Conservation (phyloP, 2,329 filamentous ascomycete genomes). For the Cordyceps sp. region DNA sequence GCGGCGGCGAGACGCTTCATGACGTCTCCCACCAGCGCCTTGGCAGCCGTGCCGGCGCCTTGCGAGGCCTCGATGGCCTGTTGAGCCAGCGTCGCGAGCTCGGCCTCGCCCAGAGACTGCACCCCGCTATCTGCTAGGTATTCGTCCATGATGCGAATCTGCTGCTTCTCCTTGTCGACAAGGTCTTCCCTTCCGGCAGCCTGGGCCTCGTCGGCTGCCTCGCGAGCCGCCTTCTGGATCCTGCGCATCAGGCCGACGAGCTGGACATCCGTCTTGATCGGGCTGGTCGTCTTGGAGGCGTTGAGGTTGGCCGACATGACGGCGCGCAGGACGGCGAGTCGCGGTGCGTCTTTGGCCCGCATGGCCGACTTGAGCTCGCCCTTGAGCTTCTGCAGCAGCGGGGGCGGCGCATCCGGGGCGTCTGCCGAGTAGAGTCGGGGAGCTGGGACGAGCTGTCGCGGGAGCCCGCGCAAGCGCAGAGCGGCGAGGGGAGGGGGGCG, state of each 20-base stretch:
- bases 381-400: conserved; percentile 34
- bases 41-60: conserved; percentile 24
- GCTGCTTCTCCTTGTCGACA: conserved; percentile 50
- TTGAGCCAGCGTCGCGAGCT: conserved; percentile 37
- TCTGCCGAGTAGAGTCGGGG: conserved; percentile 15
- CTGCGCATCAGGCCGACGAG: conserved; percentile 52
- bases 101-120: conserved; percentile 37
- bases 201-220: conserved; percentile 47
- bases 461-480: too few species aligned
- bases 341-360: conserved; percentile 45
- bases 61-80: conserved; percentile 33
- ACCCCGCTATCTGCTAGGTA: conserved; percentile 45
- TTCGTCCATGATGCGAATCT: conserved; percentile 47
- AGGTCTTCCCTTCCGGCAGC: conserved; percentile 49
- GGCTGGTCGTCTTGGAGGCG: conserved; percentile 53
- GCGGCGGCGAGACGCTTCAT: conserved; percentile 42
- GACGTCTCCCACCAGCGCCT: conserved; percentile 38
- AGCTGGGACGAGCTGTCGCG: not conserved
- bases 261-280: conserved; percentile 54
- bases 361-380: conserved; percentile 49
- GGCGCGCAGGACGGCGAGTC: conserved; percentile 51
- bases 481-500: too few species aligned
- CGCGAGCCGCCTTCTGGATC: conserved; percentile 37
- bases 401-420: conserved; percentile 24
- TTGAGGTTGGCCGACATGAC: conserved; percentile 58